Evolutionary conservation across 148 eudicot species (phyloP).

Genomic region (Selenicereus undatus): DNA sequence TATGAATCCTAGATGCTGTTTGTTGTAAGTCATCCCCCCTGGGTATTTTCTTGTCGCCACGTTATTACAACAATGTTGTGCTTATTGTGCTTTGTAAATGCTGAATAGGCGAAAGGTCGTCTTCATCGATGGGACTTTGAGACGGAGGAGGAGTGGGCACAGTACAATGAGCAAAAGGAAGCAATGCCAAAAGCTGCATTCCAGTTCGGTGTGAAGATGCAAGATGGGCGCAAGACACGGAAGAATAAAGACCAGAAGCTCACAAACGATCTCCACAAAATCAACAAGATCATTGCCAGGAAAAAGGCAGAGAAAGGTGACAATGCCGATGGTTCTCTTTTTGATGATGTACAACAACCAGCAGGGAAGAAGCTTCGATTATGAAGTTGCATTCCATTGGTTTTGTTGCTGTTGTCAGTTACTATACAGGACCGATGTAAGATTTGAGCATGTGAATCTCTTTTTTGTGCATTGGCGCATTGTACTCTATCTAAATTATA

Average conservation of each 20-base stretch:
- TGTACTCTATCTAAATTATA: background rate
- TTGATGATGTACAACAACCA: constrained; percentile 55
- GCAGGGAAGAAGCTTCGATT: constrained; percentile 58
- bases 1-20: background rate
- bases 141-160: constrained; percentile 95
- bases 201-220: constrained; percentile 99
- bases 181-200: constrained; percentile 99
- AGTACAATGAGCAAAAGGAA: constrained; percentile 88
- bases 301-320: constrained; percentile 76
- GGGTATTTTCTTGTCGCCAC: background rate
- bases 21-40: background rate
- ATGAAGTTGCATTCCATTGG: background rate
- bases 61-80: background rate
- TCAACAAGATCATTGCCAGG: constrained; percentile 69
- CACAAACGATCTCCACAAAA: constrained; percentile 85
- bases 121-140: constrained; percentile 97
- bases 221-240: constrained; percentile 86
- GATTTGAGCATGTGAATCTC: background rate
- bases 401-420: constrained; percentile 4
- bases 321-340: constrained; percentile 25
- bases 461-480: background rate
- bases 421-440: background rate
- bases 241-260: constrained; percentile 92
- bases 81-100: constrained; percentile 7
- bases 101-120: constrained; percentile 80